These are phyloP conservation scores for Eimeria falciformis DNA, from an alignment of 169 alveolate genomes.

Conservation along the genomic window DNA sequence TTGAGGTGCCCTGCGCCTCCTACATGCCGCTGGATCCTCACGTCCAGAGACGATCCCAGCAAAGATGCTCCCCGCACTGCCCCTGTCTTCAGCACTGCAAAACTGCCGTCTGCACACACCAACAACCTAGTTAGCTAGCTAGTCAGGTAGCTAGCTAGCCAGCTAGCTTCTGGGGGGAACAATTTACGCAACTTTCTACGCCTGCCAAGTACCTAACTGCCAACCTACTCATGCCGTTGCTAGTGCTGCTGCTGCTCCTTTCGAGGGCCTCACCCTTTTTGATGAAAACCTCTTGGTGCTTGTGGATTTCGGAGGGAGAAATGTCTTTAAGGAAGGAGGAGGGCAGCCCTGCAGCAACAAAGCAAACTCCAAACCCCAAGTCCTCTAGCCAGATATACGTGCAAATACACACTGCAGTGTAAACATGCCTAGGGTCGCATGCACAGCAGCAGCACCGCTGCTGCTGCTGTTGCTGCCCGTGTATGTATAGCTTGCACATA, in stretches of 20 bases:
- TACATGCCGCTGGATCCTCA: slow-evolving; percentile 64
- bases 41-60: slow-evolving; percentile 58
- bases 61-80: slow-evolving; percentile 21
- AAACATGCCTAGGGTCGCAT: no score
- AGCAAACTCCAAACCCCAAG: no score
- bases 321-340: slow-evolving; percentile 63
- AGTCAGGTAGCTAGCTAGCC: background rate
- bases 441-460: slow-evolving; percentile 16
- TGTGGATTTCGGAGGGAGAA: slow-evolving; percentile 55
- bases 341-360: slow-evolving; percentile 59
- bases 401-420: no score
- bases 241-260: background rate
- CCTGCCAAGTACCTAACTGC: no score
- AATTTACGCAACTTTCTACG: no score
- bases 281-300: slow-evolving; percentile 66
- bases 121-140: background rate
- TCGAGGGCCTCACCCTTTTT: slow-evolving; percentile 40
- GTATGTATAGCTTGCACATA: background rate
- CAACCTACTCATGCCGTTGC: background rate
- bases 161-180: no score
- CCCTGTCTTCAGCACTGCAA: slow-evolving; percentile 69
- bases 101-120: slow-evolving; percentile 58
- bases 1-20: slow-evolving; percentile 69
- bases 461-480: background rate
- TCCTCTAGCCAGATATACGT: no score